Base-by-base conservation (phyloP, 352 stramenopile genomes). In the Elongisporangium prolatum region DNA sequence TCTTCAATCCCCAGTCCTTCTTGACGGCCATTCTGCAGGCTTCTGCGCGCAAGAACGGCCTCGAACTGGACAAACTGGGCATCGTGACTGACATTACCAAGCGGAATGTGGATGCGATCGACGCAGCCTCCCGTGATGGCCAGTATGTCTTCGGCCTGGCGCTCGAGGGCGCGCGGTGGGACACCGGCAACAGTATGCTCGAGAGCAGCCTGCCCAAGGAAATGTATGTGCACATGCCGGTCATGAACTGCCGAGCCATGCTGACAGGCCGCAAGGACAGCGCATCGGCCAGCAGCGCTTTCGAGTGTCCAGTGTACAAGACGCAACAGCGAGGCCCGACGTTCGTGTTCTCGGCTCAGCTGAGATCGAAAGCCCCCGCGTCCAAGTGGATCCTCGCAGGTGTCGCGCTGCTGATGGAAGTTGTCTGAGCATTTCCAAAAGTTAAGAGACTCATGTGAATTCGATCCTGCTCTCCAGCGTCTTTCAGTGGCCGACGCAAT, bases 381-480 rank as follows among this genome's bases (percentile, higher is more conserved):
- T 75, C 88, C 24, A 97, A 97, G 61, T 98, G 91, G 91, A 73
- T 97, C 10, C 73, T 98, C 28, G 91, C 89, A 9, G 90, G 90
- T 18, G 90, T 95, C 0, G 86, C 89, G 21, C 78, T 97, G 62
- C 74, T 97, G 14, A 84, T 98, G 75, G 91, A 98, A 62, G 72
- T 96, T 16, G 77, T 90, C 11, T 93, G 64, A 55, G 7, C 4
- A 8, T n/a, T n/a, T n/a, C n/a, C n/a, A n/a, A n/a, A n/a, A n/a
- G n/a, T n/a, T n/a, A n/a, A n/a, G n/a, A n/a, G n/a, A n/a, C n/a
- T n/a, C n/a, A n/a, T n/a, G n/a, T n/a, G n/a, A n/a, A n/a, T n/a
- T n/a, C n/a, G n/a, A n/a, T n/a, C n/a, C n/a, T n/a, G n/a, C n/a
- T n/a, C n/a, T n/a, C n/a, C n/a, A n/a, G n/a, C n/a, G n/a, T n/a